Evolutionary conservation across 345 rosid genomes (phyloP), one percentile per base, ranked within the genome.

Genomic region (Populus deltoides): DNA sequence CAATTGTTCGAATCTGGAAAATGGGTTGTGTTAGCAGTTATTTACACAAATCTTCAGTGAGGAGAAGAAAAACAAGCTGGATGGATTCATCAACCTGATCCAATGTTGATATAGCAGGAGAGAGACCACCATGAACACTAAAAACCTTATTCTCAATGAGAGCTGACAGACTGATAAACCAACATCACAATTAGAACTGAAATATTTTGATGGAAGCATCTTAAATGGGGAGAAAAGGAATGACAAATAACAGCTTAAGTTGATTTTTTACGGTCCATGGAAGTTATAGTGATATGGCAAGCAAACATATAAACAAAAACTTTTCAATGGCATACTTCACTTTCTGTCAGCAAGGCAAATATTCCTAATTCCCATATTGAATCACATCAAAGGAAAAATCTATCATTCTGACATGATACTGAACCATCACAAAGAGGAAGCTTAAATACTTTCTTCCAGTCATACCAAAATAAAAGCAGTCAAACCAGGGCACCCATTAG

Each of bases 111-210:
- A 97, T 94, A 66, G 94, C 86, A 66, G 96, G 97, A 84, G 99
- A 94, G 78, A 97, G 98, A 83, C 99, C 99, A 70, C 99, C 98
- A 79, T 94, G 99, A 82, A 97, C 97, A 75, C 97, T 86, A 81
- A 97, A 97, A 79, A 97, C 82, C 83, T 87, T 89, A 88, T 94
- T 92, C 88, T 94, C 99, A 39, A 97, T 92, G 59, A 92, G 93
- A 73, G 98, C 98, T 71, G 99, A 92, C 73, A 97, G 88, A 85
- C 98, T 96, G 89, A 45, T 38, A 57, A 69, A 83, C 47, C 81
- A 81, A 53, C 39, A 67, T 22, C 66, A 72, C 62, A 39, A 55
- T 76, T 57, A 74, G 62, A 68, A 79, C 18, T 35, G 29, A 36
- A 25, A 59, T 45, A 53, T 43, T 39, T 17, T 38, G 8, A 1